A percentile compares a stretch with the other conserved stretches of the same genome.
Conservation (phyloP, 2,329 filamentous ascomycete genomes). For the Beauveria sp. region DNA sequence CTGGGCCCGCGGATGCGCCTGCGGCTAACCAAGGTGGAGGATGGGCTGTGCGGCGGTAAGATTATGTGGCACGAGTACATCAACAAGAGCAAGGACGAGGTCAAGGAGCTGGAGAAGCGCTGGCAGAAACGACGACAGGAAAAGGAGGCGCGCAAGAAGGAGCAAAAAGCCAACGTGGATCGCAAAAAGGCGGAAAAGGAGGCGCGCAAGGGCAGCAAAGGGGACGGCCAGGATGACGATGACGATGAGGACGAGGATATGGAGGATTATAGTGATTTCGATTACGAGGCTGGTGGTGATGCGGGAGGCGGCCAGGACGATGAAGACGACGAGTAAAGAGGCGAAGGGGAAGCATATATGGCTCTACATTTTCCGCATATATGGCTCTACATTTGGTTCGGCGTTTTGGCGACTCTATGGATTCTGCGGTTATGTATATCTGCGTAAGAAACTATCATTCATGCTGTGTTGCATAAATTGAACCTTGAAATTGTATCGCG, state of each 20-base stretch:
- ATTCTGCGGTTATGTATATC: background rate
- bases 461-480: background rate
- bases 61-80: constrained; percentile 98
- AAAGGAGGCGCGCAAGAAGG: constrained; percentile 72
- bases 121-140: constrained; percentile 74
- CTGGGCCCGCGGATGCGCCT: constrained; percentile 84
- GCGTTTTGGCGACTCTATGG: constrained; percentile 10
- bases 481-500: background rate
- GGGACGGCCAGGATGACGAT: constrained; percentile 23
- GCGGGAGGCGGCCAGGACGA: constrained; percentile 47
- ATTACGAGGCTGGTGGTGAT: constrained; percentile 42
- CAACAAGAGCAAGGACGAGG: constrained; percentile 71
- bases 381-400: constrained; percentile 12
- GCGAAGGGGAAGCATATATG: constrained; percentile 24
- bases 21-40: constrained; percentile 90
- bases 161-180: constrained; percentile 87
- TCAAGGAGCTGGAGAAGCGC: constrained; percentile 68
- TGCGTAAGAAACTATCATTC: background rate
- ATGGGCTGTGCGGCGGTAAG: constrained; percentile 81
- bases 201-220: constrained; percentile 31
- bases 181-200: constrained; percentile 57
- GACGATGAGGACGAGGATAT: constrained; percentile 30
- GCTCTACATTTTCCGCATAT: too few relatives aligned
- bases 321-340: constrained; percentile 31
- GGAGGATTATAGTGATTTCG: constrained; percentile 37